Evolutionary conservation across 257 asterid species (phyloP).

Genomic region (Coffea eugenioides): DNA sequence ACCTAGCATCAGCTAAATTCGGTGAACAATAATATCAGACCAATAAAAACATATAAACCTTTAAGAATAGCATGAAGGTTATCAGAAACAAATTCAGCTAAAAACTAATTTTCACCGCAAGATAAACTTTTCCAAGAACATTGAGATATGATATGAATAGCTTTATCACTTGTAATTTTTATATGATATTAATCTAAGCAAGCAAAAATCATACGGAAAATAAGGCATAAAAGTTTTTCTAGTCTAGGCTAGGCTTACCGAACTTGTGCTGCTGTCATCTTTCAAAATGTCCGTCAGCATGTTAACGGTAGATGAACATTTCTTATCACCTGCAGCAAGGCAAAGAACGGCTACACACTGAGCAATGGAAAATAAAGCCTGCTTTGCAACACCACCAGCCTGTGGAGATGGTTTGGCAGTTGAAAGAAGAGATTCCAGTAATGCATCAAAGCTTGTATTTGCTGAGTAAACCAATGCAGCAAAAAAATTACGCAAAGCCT

Average conservation of each 20-base stretch:
- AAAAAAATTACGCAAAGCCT: constrained; percentile 92
- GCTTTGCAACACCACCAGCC: constrained; percentile 91
- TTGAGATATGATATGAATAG: neutral
- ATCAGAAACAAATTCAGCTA: neutral
- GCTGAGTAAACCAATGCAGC: constrained; percentile 85
- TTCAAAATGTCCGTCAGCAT: constrained; percentile 93
- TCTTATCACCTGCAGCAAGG: constrained; percentile 84
- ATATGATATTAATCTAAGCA: neutral
- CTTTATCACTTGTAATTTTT: neutral
- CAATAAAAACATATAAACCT: neutral
- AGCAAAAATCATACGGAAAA: neutral
- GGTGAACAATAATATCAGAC: neutral
- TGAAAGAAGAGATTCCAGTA: constrained; percentile 92
- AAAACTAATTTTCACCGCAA: neutral
- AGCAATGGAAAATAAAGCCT: constrained; percentile 92
- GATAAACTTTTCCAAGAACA: neutral
- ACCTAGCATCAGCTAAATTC: neutral
- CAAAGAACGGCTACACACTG: constrained; percentile 98
- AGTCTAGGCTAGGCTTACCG: constrained; percentile 46
- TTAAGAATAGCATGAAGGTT: neutral
- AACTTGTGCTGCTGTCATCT: constrained; percentile 68
- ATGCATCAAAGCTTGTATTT: constrained; percentile 89
- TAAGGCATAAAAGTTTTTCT: neutral
- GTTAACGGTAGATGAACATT: constrained; percentile 77
- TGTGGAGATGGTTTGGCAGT: constrained; percentile 83